Evolutionary conservation across 257 asterid genomes (phyloP), one percentile per base, ranked within the genome.

Genomic region (Fraxinus anomala): DNA sequence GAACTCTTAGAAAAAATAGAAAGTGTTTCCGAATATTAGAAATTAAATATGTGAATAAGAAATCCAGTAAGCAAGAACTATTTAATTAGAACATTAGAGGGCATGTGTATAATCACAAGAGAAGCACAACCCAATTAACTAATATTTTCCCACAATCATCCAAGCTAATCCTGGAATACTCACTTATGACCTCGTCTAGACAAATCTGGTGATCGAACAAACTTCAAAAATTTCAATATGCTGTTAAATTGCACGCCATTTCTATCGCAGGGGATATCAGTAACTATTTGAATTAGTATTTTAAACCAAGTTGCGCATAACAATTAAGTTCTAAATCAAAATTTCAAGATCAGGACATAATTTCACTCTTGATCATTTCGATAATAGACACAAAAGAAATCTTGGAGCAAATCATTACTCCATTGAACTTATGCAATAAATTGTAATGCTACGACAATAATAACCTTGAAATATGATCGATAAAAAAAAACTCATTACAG

Each of bases 331-430:
- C 40, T 31, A 49, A 68, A 40, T 73, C 42, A 44, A 37, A 33
- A 23, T 56, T 56, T 31, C 54, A 44, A 80, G 79, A 80, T 59
- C 85, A 80, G 51, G 56, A 40, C 67, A 24, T 9, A 63, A 24
- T 63, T 63, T 63, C 34, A 0, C 28, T 10, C 17, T 63, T 26
- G 36, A 8, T 63, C 16, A 9, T 63, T 56, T 63, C 2, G 19
- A 63, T 17, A 13, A 26, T 12, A 26, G 33, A 59, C 19, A 63
- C 8, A 0, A 26, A 63, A 63, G 34, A 63, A 63, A 63, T 63
- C 11, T 24, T 2, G 4, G 10, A 26, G 34, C 36, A 24, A 63
- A 26, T 63, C 17, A 7, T 26, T 26, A 12, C 69, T 63, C 69
- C 33, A 11, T 63, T 12, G 36, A 61, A n/a, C 68, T 8, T 23